Evolutionary conservation across 352 stramenopile genomes (phyloP), one percentile per base, ranked within the genome.

Genomic region (Phytophthora tubulina): DNA sequence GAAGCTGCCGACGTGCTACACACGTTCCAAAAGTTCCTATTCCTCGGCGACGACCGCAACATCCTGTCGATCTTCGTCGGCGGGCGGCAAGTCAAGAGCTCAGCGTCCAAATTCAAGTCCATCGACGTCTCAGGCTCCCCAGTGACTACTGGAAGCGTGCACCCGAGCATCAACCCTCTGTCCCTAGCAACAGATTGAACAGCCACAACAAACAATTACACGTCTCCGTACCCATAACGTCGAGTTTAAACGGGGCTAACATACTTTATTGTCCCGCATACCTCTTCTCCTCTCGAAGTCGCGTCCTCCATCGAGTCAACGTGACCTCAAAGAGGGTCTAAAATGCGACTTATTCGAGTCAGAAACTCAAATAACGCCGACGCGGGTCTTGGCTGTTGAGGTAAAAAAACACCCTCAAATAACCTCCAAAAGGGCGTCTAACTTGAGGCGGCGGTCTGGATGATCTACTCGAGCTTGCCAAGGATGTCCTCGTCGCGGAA

Each of bases 401-500:
- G 14, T n/a, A 27, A 27, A 21, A 21, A 39, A 49, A 48, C 14
- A 11, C 21, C 53, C 53, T 50, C 53, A 48, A 49, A 32, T 48
- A 68, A 59, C 38, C 38, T 42, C 49, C 39, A 36, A 30, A n/a
- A 48, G 21, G 46, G 35, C 33, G 17, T 46, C 52, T 68, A 60
- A 69, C 27, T 45, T 60, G 55, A 62, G 11, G 14, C 21, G 31
- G 27, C 35, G 39, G 36, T 21, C n/a, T 17, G 48, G 0, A 1
- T 36, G 61, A 32, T 76, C 79, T 93, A 95, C 76, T 95, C 81
- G 81, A 99, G 96, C 85, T 99, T 99, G 78, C 96, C 97, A 63
- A 99, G 93, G 82, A 99, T 98, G 82, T 99, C 97, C 35, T 98
- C 94, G 80, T 99, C 95, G 71, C 97, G 86, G 82, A 98, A 99